These are phyloP conservation scores for Talinum fruticosum DNA, from an alignment of 148 eudicot species.

Conservation along the genomic window DNA sequence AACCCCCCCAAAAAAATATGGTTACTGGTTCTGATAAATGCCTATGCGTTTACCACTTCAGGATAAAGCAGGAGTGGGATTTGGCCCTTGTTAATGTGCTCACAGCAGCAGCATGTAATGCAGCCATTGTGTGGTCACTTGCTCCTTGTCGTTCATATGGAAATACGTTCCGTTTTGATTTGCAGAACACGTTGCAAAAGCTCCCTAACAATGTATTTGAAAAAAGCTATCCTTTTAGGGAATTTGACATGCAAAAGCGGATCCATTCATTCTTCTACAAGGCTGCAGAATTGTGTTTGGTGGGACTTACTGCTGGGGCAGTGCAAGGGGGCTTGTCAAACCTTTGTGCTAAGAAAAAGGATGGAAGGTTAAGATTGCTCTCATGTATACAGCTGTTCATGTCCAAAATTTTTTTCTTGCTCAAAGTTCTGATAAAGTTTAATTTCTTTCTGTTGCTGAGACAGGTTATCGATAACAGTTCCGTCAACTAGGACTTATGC, in stretches of 20 bases:
- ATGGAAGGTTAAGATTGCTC: slow-evolving; percentile 60
- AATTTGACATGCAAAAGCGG: slow-evolving; percentile 84
- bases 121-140: slow-evolving; percentile 87
- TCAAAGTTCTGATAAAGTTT: neutral
- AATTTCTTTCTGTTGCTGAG: slow-evolving; percentile 16
- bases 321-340: slow-evolving; percentile 76
- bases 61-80: slow-evolving; percentile 98
- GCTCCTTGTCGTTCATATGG: slow-evolving; percentile 99
- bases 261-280: slow-evolving; percentile 85
- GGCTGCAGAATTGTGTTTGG: slow-evolving; percentile 87
- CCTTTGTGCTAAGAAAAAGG: slow-evolving; percentile 63
- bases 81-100: slow-evolving; percentile 88
- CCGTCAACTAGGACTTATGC: slow-evolving; percentile 82
- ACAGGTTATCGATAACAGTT: slow-evolving; percentile 72
- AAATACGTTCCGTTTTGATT: slow-evolving; percentile 75
- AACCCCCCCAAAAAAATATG: no score
- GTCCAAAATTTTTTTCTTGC: neutral
- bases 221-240: slow-evolving; percentile 78
- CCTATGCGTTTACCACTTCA: slow-evolving; percentile 28
- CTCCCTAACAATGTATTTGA: slow-evolving; percentile 94
- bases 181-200: slow-evolving; percentile 89
- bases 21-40: slow-evolving; percentile 5
- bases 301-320: slow-evolving; percentile 80
- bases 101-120: slow-evolving; percentile 91
- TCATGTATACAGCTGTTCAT: neutral